phyloP scores from a whole-genome alignment of 495 filamentous ascomycete species.

The Penicillium cataractarum region DNA sequence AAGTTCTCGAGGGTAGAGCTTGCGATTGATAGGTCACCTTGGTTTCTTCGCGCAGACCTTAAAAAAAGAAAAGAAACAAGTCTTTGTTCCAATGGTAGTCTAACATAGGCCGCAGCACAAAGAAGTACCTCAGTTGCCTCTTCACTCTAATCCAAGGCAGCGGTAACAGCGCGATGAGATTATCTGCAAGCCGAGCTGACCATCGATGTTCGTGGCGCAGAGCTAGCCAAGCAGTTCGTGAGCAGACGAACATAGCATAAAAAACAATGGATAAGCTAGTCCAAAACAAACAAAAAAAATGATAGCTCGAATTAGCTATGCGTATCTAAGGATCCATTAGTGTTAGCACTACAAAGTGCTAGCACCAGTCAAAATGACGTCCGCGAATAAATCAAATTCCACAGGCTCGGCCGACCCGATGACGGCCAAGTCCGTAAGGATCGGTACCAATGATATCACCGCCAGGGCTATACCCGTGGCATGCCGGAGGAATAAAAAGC shows the following conservation, averaged over 20 bases:
- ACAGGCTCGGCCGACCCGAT: background rate
- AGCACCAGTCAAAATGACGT: conserved; percentile 6
- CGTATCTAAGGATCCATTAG: background rate
- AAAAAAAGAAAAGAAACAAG: background rate
- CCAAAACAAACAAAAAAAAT: background rate
- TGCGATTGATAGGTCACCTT: background rate
- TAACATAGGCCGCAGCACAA: background rate
- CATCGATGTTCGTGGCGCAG: background rate
- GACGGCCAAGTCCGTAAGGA: conserved; percentile 5
- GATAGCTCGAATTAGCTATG: background rate
- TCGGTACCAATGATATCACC: conserved; percentile 15
- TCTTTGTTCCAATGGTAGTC: background rate
- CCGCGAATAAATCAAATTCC: background rate
- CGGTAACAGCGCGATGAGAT: background rate
- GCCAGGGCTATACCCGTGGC: conserved; percentile 1
- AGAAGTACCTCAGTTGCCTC: background rate
- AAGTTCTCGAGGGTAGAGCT: background rate
- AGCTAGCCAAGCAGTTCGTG: background rate
- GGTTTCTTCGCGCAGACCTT: background rate
- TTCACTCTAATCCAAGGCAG: background rate
- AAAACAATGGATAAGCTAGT: background rate
- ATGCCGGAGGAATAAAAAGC: conserved; percentile 13
- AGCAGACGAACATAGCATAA: background rate
- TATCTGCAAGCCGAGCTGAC: background rate
- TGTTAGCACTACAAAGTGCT: too few relatives aligned